phyloP scores from a whole-genome alignment of 352 stramenopile genomes.

The Pythium volutum region DNA sequence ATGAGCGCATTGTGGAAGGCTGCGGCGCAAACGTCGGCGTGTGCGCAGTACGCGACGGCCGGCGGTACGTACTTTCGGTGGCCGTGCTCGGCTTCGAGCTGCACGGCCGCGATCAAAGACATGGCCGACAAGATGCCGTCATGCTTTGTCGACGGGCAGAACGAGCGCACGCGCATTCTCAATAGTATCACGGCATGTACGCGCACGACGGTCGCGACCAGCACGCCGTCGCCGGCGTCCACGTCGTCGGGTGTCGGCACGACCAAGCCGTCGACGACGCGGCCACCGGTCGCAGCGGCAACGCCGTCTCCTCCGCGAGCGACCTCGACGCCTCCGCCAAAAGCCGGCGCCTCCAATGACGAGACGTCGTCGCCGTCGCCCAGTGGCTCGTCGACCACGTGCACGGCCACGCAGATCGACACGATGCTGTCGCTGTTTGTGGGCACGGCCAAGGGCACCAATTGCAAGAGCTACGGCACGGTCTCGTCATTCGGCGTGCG shows the following conservation, averaged over 20 bases:
- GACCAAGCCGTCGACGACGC: background rate
- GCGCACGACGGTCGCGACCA: conserved; percentile 8
- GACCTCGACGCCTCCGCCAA: background rate
- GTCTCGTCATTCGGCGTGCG: conserved; percentile 22
- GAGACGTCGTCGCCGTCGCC: background rate
- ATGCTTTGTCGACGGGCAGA: conserved; percentile 5
- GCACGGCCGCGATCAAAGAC: conserved; percentile 11
- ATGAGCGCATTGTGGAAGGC: conserved; percentile 12
- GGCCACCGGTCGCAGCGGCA: background rate
- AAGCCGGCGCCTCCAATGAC: background rate
- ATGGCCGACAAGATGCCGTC: conserved; percentile 15
- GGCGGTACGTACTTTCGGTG: conserved; percentile 16
- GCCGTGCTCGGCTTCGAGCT: conserved; percentile 18
- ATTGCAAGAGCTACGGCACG: conserved; percentile 21
- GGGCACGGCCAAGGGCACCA: conserved; percentile 23
- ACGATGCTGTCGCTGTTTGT: conserved; percentile 35
- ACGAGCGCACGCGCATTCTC: conserved; percentile 14
- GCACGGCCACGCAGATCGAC: conserved; percentile 5
- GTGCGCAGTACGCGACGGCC: conserved; percentile 1
- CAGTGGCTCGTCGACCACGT: background rate
- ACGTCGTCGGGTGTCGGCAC: background rate
- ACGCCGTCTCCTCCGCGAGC: background rate
- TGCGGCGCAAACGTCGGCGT: conserved; percentile 5
- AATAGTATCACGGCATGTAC: conserved; percentile 13
- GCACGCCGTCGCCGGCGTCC: background rate